A percentile compares a stretch with the other conserved stretches of the same genome.
Conservation (phyloP, 306 rosid species). For the Spatholobus suberectus region DNA sequence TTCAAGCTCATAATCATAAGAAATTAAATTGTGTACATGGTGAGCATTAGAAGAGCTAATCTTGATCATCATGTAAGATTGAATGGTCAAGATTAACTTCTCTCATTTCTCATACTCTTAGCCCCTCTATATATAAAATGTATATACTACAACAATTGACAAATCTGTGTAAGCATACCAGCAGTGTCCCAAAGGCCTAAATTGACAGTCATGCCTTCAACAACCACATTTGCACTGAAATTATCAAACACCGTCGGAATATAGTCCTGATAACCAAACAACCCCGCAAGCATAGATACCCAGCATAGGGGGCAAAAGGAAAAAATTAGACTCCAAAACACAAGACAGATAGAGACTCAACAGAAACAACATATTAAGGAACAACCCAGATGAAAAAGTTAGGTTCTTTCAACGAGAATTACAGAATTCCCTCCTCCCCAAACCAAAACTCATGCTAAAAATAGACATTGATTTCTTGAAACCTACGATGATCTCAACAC, state of each 20-base stretch:
- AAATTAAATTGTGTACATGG: neutral
- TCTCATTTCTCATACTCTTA: neutral
- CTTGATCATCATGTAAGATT: constrained; percentile 5
- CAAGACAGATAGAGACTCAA: constrained; percentile 1
- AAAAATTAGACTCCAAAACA: constrained; percentile 29
- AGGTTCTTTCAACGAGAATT: constrained; percentile 10
- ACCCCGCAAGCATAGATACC: neutral
- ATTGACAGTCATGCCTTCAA: constrained; percentile 85
- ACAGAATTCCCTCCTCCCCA: neutral
- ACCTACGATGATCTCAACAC: constrained; percentile 32
- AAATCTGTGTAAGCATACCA: constrained; percentile 52
- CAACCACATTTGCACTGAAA: constrained; percentile 95
- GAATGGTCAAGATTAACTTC: neutral
- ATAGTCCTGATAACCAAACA: constrained; percentile 66
- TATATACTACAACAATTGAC: neutral
- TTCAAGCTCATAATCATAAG: neutral
- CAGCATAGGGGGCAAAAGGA: neutral
- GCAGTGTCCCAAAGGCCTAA: constrained; percentile 98
- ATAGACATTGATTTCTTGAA: neutral
- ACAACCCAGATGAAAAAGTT: constrained; percentile 22
- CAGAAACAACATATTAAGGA: neutral
- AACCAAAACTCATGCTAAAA: neutral
- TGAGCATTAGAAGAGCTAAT: neutral
- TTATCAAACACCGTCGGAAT: constrained; percentile 93
- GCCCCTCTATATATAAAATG: neutral